A percentile compares a stretch with the other conserved stretches of the same genome.
These are phyloP conservation scores for Leccinum barrowsii DNA, from an alignment of 768 basidiomycete genomes.

Conservation along the genomic window DNA sequence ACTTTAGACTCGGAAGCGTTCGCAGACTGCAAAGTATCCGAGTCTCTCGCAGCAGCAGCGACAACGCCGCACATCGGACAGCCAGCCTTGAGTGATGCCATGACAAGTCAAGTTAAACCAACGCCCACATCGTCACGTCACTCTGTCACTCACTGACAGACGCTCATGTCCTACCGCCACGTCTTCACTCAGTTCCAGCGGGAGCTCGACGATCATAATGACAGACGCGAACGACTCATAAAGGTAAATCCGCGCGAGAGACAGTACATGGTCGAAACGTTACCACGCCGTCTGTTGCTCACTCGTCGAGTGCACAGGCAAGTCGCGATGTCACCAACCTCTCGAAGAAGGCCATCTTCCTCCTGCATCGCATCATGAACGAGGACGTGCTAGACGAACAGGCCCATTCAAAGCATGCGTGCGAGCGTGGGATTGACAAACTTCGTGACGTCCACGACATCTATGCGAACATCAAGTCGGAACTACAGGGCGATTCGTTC, in stretches of 20 bases:
- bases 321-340: slow-evolving; percentile 87
- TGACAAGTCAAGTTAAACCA: slow-evolving; percentile 12
- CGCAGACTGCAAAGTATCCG: slow-evolving; percentile 11
- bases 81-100: slow-evolving; percentile 54
- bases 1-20: slow-evolving; percentile 36
- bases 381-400: slow-evolving; percentile 33
- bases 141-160: not conserved
- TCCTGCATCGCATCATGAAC: slow-evolving; percentile 71
- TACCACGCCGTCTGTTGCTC: not conserved
- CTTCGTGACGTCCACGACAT: slow-evolving; percentile 62
- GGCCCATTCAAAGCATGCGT: slow-evolving; percentile 42
- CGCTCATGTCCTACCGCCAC: slow-evolving; percentile 10
- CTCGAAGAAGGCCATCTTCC: slow-evolving; percentile 93
- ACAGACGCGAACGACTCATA: slow-evolving; percentile 85
- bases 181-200: slow-evolving; percentile 62
- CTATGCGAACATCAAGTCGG: slow-evolving; percentile 58
- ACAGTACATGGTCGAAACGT: slow-evolving; percentile 1
- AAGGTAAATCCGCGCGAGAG: slow-evolving; percentile 52
- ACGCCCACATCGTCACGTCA: not conserved
- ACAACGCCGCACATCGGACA: slow-evolving; percentile 80
- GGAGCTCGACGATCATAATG: slow-evolving; percentile 80
- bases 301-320: slow-evolving; percentile 39
- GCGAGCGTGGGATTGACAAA: slow-evolving; percentile 51
- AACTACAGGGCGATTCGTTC: slow-evolving; percentile 65
- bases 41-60: slow-evolving; percentile 37